Evolutionary conservation across 192 early-diverging fungal genomes (phyloP).

Genomic region (Coemansia sp.): DNA sequence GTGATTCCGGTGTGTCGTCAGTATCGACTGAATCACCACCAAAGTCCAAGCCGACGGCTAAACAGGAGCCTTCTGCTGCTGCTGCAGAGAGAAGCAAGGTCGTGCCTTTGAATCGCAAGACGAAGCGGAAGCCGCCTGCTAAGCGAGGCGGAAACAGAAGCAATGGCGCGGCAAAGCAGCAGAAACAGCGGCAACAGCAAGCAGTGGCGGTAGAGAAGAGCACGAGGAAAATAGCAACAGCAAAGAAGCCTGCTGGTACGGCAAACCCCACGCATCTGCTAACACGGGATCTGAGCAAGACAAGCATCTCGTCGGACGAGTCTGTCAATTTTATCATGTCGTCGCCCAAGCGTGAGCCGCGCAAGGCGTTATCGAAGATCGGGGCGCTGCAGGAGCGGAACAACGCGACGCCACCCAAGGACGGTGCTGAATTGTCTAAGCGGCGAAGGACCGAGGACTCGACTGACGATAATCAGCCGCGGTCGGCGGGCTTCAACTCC

Average conservation of each 20-base stretch:
- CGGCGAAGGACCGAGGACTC: conserved; percentile 2
- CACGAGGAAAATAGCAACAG: background rate
- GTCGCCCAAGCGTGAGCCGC: conserved; percentile 50
- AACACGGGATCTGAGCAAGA: conserved; percentile 3
- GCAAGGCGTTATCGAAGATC: conserved; percentile 17
- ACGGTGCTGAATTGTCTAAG: background rate
- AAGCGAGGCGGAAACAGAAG: background rate
- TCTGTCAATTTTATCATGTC: conserved; percentile 51
- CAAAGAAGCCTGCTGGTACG: background rate
- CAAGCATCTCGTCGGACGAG: conserved; percentile 5
- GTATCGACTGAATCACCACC: background rate
- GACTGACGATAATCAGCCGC: background rate
- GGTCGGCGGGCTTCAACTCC: background rate
- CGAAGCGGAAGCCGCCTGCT: background rate
- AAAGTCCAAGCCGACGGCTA: background rate
- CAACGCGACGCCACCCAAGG: background rate
- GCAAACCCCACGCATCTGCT: background rate
- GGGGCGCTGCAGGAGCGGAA: background rate
- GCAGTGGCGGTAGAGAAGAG: background rate
- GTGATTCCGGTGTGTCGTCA: background rate
- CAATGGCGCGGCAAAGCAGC: background rate
- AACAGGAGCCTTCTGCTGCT: background rate
- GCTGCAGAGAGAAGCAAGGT: background rate
- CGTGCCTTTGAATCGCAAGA: background rate
- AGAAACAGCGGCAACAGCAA: background rate